These are phyloP conservation scores for Colletotrichum euphorbiae DNA, from an alignment of 2,329 filamentous ascomycete genomes.

Conservation along the genomic window DNA sequence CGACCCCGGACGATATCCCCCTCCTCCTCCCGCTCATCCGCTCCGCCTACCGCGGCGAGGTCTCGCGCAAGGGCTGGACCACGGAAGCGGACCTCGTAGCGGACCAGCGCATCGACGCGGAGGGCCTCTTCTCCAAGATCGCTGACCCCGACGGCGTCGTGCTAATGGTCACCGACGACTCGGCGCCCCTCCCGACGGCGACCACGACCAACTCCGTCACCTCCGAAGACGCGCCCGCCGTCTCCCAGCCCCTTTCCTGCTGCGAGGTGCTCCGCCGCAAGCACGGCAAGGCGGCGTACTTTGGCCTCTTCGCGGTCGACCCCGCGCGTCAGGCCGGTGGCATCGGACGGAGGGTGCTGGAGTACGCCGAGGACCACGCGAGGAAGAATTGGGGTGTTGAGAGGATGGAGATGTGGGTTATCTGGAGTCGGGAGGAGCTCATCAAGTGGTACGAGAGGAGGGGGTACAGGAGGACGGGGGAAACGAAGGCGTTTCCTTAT, in stretches of 20 bases:
- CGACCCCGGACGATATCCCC: conserved; percentile 48
- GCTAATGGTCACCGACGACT: conserved; percentile 50
- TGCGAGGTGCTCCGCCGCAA: conserved; percentile 53
- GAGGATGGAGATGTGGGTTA: conserved; percentile 58
- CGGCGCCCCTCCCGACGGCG: neutral
- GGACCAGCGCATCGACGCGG: conserved; percentile 56
- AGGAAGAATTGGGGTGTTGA: conserved; percentile 47
- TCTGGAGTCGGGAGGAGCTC: conserved; percentile 56
- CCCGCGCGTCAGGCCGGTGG: conserved; percentile 56
- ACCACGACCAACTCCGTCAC: conserved; percentile 22
- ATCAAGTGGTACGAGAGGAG: conserved; percentile 59
- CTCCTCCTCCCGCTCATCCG: conserved; percentile 53
- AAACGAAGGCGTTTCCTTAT: conserved; percentile 57
- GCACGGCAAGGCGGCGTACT: conserved; percentile 46
- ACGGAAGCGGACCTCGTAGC: conserved; percentile 58
- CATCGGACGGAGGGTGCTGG: conserved; percentile 55
- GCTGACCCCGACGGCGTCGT: conserved; percentile 50
- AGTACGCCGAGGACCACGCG: conserved; percentile 54
- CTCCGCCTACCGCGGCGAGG: conserved; percentile 58
- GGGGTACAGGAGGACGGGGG: conserved; percentile 55
- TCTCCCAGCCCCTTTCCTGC: conserved; percentile 51
- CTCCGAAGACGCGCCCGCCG: conserved; percentile 5
- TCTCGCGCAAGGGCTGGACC: conserved; percentile 57
- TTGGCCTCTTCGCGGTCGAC: conserved; percentile 62
- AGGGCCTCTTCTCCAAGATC: conserved; percentile 54